Percentiles rank a stretch among this genome's conserved stretches.
Evolutionary conservation across 2,329 filamentous ascomycete genomes (phyloP).

Genomic region (Aspergillus clavatus): DNA sequence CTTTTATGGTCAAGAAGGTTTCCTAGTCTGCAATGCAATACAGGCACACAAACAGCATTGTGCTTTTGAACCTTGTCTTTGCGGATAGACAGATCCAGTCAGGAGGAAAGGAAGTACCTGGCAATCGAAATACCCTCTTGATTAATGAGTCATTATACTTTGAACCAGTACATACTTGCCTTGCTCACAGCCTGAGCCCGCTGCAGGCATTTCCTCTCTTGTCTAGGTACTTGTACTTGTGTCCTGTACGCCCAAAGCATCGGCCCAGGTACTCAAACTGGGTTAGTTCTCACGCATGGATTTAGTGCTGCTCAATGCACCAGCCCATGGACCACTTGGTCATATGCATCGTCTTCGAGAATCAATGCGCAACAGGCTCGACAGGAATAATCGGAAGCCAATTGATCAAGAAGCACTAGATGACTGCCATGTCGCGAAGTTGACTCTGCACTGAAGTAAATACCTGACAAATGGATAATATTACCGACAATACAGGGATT

Average conservation of each 20-base stretch:
- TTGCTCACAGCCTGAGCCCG: no score
- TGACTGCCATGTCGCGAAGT: no score
- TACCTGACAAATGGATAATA: no score
- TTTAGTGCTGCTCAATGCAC: conserved; percentile 5
- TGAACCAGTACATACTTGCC: neutral
- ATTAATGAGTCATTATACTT: neutral
- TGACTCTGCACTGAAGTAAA: no score
- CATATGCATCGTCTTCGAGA: conserved; percentile 7
- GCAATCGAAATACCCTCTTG: neutral
- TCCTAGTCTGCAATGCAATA: no score
- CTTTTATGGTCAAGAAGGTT: no score
- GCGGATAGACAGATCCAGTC: no score
- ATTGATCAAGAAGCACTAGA: no score
- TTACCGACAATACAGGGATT: no score
- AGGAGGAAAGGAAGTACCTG: no score
- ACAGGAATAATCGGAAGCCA: no score
- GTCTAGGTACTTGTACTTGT: conserved; percentile 3
- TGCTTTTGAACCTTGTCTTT: neutral
- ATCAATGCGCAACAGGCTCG: neutral
- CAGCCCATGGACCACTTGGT: conserved; percentile 5
- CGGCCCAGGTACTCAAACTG: conserved; percentile 14
- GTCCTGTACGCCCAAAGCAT: conserved; percentile 10
- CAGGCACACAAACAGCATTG: no score
- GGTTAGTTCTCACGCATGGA: conserved; percentile 7
- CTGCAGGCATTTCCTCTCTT: conserved; percentile 18